Evolutionary conservation across 306 rosid genomes (phyloP), one percentile per base, ranked within the genome.

Genomic region (Bauhinia variegata): DNA sequence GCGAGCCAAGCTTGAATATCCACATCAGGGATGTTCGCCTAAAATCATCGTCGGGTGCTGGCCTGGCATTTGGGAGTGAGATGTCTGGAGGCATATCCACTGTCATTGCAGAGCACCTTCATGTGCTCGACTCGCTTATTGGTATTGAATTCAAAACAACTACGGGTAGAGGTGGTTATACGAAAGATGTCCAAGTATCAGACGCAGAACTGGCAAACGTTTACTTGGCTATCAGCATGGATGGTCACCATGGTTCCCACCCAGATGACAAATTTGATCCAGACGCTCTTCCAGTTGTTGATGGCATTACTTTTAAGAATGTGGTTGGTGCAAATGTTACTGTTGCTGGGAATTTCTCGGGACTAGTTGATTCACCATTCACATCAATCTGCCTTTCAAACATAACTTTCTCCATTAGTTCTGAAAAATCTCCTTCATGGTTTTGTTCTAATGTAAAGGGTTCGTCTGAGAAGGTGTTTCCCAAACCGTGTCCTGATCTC

Each of bases 41-140:
- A 13, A 73, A 75, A 68, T 78, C 84, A 44, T 57, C 73, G 50
- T 62, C 56, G 1, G 80, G 87, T 58, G 67, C 84, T 0, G 74
- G 81, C 60, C 36, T 82, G 18, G 81, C 84, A 17, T 71, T 82
- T 51, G 81, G 84, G 3, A 78, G 81, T 63, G 87, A 78, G 63
- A 82, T 82, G 84, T 82, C 87, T 1, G 84, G 87, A 50, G 87
- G 87, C 37, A 69, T 82, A 59, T 78, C 78, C 0, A 37, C 58
- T 8, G 9, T 82, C 18, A 65, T 9, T 28, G 84, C 16, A 30
- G 79, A 78, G 60, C 57, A 68, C 8, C 54, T 82, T 49, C 54
- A 15, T 39, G 10, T 82, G 28, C 37, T 5, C 41, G 30, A 82
- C 58, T 82, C 87, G 5, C 49, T 28, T 7, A 28, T 53, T 12